Evolutionary conservation across 78 protist genomes (phyloP), one percentile per base, ranked within the genome.

Genomic region (Capsaspora owczarzaki): DNA sequence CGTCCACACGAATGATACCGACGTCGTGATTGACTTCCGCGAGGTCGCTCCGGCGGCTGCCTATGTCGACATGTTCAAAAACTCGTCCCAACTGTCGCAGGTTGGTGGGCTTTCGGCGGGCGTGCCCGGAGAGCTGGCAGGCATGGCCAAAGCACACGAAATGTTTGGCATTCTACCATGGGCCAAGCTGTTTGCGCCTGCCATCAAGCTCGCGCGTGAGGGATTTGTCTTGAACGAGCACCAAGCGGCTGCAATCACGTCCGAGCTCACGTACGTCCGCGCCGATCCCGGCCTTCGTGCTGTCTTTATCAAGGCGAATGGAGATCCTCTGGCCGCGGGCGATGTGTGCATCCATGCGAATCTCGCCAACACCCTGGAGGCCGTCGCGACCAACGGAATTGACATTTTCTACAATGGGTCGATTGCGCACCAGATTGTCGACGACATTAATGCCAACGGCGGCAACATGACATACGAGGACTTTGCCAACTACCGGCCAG

Each of bases 111-210:
- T 22, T 4, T 53, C 85, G 29, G 66, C 71, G 4, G 76, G 47
- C 49, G 85, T 82, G n/a, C 85, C 85, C 3, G 77, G 74, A 1
- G 85, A 82, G 69, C 46, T 82, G 38, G 33, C 37, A 0, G 85
- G 85, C 2, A 1, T 82, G 25, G 40, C 69, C 6, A 41, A 31
- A 29, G 79, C 61, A 16, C n/a, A 29, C n/a, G 27, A 41, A 38
- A 47, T 42, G 3, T 44, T 71, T 33, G 85, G 85, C 20, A 19
- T 40, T 1, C 63, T 82, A 31, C 74, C 77, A 1, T 82, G 85
- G 85, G 29, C 44, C 37, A 14, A n/a, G 5, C 49, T 82, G 27
- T 27, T 82, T 16, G 56, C 27, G 27, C 85, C 85, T 1, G 61
- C 63, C 31, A 42, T 25, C 33, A 2, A 0, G 42, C 69, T 82